phyloP scores from a whole-genome alignment of 1,284 basidiomycete genomes.

The Fomes fomentarius region DNA sequence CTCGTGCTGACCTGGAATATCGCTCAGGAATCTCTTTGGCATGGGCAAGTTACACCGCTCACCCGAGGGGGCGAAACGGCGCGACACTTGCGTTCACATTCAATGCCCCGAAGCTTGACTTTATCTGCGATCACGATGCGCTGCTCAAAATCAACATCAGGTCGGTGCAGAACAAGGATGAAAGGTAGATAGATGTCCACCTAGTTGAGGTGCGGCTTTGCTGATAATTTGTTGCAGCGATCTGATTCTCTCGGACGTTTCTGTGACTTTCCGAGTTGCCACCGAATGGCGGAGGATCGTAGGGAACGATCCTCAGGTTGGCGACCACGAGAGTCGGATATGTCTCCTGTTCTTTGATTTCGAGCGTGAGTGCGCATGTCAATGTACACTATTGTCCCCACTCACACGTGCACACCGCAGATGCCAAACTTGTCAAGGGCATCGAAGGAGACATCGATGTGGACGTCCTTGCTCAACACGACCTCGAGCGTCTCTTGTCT shows the following conservation, averaged over 20 bases:
- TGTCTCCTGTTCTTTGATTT: constrained; percentile 28
- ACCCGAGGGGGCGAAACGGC: neutral
- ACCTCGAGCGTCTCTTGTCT: constrained; percentile 22
- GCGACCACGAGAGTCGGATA: constrained; percentile 26
- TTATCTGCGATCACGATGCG: constrained; percentile 35
- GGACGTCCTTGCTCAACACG: neutral
- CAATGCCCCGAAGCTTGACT: constrained; percentile 24
- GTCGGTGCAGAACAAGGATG: neutral
- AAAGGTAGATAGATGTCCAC: neutral
- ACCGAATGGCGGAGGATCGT: constrained; percentile 23
- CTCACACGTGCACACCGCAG: neutral
- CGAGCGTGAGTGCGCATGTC: constrained; percentile 4
- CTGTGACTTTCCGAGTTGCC: constrained; percentile 22
- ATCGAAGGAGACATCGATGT: neutral
- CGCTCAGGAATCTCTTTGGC: constrained; percentile 18
- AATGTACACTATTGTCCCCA: neutral
- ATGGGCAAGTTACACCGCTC: constrained; percentile 12
- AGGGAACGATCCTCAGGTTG: constrained; percentile 26
- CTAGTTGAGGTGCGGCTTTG: too few species aligned
- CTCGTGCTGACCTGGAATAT: neutral
- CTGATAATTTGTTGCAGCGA: too few species aligned
- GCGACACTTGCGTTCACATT: constrained; percentile 25
- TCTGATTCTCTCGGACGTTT: neutral
- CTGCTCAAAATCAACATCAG: constrained; percentile 25
- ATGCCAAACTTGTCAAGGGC: neutral